A percentile compares a stretch with the other conserved stretches of the same genome.
Conservation (phyloP, 257 asterid genomes). For the Marsdenia floribunda region DNA sequence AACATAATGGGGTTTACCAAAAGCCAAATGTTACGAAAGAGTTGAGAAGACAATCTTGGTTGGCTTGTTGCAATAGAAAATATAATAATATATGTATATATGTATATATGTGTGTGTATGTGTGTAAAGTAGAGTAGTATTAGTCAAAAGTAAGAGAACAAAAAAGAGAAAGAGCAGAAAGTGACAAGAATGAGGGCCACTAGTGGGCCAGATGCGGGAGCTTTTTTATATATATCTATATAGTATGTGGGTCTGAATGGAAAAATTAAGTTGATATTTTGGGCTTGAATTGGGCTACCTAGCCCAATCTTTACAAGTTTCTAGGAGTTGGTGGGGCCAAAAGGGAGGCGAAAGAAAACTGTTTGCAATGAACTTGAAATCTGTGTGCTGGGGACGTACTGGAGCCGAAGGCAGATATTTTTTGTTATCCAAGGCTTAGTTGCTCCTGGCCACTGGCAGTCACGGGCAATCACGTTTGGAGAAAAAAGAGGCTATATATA, state of each 20-base stretch:
- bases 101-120: too few species aligned
- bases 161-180: background rate
- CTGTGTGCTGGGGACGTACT: too few species aligned
- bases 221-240: background rate
- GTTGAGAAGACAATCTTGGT: background rate
- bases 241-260: background rate
- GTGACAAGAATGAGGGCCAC: background rate
- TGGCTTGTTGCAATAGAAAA: background rate
- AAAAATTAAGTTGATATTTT: background rate
- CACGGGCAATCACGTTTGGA: background rate
- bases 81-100: too few species aligned
- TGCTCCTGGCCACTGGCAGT: background rate
- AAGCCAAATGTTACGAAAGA: background rate
- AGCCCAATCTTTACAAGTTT: too few species aligned
- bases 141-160: background rate
- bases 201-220: background rate
- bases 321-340: too few species aligned
- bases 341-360: too few species aligned
- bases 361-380: too few species aligned
- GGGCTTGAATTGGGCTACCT: background rate
- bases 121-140: background rate
- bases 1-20: background rate
- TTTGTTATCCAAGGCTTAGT: background rate
- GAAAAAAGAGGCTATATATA: background rate
- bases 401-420: background rate